A percentile compares a stretch with the other conserved stretches of the same genome.
phyloP scores from a whole-genome alignment of 345 rosid species.

The Ricinus communis region DNA sequence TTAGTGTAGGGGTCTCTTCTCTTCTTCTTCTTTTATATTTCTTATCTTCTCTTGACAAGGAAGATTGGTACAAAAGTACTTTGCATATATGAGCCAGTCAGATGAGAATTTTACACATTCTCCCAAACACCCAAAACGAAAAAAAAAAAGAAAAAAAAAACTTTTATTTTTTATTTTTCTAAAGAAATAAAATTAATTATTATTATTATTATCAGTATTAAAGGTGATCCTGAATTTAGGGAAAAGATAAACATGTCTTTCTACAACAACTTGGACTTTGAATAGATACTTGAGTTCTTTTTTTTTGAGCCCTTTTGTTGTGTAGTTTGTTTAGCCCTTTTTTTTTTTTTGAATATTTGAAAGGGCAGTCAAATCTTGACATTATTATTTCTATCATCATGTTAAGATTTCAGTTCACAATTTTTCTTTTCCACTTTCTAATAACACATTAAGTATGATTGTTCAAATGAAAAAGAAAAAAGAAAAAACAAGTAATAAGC shows the following conservation, averaged over 20 bases:
- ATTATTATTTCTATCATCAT: no score
- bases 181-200: background rate
- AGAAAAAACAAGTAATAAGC: no score
- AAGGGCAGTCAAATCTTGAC: no score
- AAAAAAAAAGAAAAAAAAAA: no score
- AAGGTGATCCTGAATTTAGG: constrained; percentile 63
- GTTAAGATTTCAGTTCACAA: no score
- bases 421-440: no score
- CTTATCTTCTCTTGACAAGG: background rate
- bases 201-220: constrained; percentile 21
- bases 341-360: no score
- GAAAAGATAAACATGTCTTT: constrained; percentile 39
- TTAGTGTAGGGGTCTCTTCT: constrained; percentile 21
- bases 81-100: constrained; percentile 5
- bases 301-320: constrained; percentile 6
- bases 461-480: no score
- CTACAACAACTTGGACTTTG: constrained; percentile 54
- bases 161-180: background rate
- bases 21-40: no score
- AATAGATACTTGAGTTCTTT: constrained; percentile 18
- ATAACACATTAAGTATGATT: no score
- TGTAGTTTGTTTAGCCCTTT: background rate
- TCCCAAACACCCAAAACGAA: constrained; percentile 23
- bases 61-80: background rate
- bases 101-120: constrained; percentile 40